Evolutionary conservation across 768 basidiomycete genomes (phyloP), one percentile per base, ranked within the genome.

Genomic region (Boletales sp.): DNA sequence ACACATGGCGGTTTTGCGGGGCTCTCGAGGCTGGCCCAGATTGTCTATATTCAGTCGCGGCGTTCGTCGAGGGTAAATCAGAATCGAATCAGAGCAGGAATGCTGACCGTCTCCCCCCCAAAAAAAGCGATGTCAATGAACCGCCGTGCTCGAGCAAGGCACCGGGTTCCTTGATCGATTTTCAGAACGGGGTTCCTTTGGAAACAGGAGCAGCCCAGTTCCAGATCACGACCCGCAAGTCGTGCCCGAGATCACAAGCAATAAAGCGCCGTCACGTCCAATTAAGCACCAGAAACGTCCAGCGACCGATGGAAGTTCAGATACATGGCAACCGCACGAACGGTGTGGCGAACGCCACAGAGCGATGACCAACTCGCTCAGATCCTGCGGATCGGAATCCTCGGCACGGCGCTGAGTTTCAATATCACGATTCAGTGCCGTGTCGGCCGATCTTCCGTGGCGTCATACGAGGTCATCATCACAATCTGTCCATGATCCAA

Each of bases 151-250:
- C 48, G 41, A 44, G 24, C 49, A 55, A 65, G 60, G 63, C 60
- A 63, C 63, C 45, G 45, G 8, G 54, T 63, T 63, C 62, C 62
- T 52, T 63, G 47, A 59, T 62, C 47, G 60, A 65, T 63, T 50
- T 65, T 53, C 63, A 53, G 59, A 55, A 53, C 30, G 8, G 40
- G 21, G 63, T 65, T 56, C 38, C 60, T 62, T 47, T 63, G 61
- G 61, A 53, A 62, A 64, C 61, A 47, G 59, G 34, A 30, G 52
- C 39, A 0, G 47, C 31, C 50, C 57, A 37, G 57, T 51, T 59
- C 57, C 54, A 65, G 54, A 65, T 65, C 62, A 56, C 13, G 52
- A 59, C 60, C 51, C 54, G 45, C 56, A 43, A 27, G 48, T 43
- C 51, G 40, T 42, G 45, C 35, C 8, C 50, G 32, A 60, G 59